Evolutionary conservation across 139 green algal genomes (phyloP), one percentile per base, ranked within the genome.

Genomic region (Chara braunii): DNA sequence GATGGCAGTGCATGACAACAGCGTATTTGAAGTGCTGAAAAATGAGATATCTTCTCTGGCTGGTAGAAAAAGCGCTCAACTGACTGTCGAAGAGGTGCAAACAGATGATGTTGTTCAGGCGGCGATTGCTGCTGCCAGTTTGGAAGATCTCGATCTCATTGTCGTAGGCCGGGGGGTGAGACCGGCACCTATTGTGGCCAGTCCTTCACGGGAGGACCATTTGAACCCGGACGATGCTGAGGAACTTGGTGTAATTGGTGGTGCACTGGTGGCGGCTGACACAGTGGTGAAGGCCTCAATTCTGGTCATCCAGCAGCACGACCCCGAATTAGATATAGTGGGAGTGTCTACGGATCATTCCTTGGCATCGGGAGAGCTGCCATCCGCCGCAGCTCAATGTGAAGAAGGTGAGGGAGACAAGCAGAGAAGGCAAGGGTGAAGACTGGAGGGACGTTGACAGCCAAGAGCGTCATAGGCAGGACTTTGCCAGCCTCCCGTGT

Each of bases 241-340:
- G 6, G 63, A 37, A 34, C 31, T 72, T 22, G 63, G 63, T 3
- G 32, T 54, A 11, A 23, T 72, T 24, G 63, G 63, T 37, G 53
- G 65, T 31, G 29, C 30, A 28, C 51, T 72, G 26, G 31, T 45
- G 29, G 28, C 5, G 28, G 31, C 32, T 12, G 63, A 59, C 2
- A 48, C 30, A 11, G 60, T 65, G 3, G 44, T 71, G 8, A 30
- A 35, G 0, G 51, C 63, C 14, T 72, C 63, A 14, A 28, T 72
- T 2, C 32, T 72, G 26, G 52, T 72, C 36, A 28, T 72, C 26
- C 63, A 72, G 51, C 63, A 72, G 63, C 63, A 72, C 33, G 63
- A 72, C 26, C 61, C 61, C 5, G 28, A 32, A n/a, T n/a, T n/a
- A n/a, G n/a, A n/a, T 18, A 14, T 66, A 14, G 23, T 68, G n/a